Evolutionary conservation across 805 yeast species (phyloP).

Genomic region (Brettanomyces nanus): DNA sequence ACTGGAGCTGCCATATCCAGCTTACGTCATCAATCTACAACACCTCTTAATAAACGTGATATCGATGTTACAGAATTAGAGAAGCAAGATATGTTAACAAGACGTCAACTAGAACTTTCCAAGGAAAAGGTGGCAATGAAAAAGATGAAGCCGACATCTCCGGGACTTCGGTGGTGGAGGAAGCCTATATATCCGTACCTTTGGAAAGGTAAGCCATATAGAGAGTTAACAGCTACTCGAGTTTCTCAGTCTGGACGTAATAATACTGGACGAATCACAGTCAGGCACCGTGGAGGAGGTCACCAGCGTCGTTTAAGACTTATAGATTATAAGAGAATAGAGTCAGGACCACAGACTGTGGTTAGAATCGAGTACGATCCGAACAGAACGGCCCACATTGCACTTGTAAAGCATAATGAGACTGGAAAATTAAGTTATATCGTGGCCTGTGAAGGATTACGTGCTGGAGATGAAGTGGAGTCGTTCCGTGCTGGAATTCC

Average conservation of each 20-base stretch:
- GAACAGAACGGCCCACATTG: constrained; percentile 87
- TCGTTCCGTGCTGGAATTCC: constrained; percentile 89
- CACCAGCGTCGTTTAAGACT: constrained; percentile 81
- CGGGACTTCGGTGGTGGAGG: constrained; percentile 83
- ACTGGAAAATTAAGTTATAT: constrained; percentile 68
- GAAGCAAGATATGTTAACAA: constrained; percentile 63
- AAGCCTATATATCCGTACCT: constrained; percentile 82
- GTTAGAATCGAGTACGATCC: constrained; percentile 93
- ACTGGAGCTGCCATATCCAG: too few relatives aligned
- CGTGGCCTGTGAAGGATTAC: constrained; percentile 83
- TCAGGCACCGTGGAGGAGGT: constrained; percentile 96
- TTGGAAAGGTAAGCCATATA: constrained; percentile 77
- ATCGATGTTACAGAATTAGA: constrained; percentile 64
- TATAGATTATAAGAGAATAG: constrained; percentile 64
- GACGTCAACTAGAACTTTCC: constrained; percentile 65
- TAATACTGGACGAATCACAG: constrained; percentile 77
- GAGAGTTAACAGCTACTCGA: constrained; percentile 64
- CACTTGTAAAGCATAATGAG: constrained; percentile 59
- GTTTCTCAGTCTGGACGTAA: constrained; percentile 83
- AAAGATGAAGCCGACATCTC: constrained; percentile 71
- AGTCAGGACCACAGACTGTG: constrained; percentile 69
- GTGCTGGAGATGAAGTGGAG: constrained; percentile 89
- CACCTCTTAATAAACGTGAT: constrained; percentile 24
- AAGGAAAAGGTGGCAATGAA: constrained; percentile 66
- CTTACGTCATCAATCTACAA: too few relatives aligned